Conservation (phyloP, 352 stramenopile genomes). For the Pythium angustatum region DNA sequence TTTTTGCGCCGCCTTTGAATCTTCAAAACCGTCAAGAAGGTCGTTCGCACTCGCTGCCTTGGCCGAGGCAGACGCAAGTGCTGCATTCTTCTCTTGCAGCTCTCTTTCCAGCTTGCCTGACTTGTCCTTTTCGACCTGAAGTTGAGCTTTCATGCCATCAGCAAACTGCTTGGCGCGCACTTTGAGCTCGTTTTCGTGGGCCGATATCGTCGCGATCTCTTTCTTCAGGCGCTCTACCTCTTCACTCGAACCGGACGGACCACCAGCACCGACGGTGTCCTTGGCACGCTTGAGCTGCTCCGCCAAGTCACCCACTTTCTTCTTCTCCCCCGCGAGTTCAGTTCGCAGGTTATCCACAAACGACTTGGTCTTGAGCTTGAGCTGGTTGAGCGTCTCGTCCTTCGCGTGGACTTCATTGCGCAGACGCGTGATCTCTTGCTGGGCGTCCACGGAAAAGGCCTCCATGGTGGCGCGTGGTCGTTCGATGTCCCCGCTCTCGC, state of each 20-base stretch:
- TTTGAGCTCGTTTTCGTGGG: constrained; percentile 69
- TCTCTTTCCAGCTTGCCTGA: constrained; percentile 47
- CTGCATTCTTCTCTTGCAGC: constrained; percentile 43
- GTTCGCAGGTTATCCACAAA: constrained; percentile 80
- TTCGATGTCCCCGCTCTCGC: too few relatives aligned
- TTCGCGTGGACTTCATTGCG: constrained; percentile 64
- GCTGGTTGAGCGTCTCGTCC: constrained; percentile 76
- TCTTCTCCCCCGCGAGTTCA: constrained; percentile 62
- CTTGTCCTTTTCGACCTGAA: constrained; percentile 66
- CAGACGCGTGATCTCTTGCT: constrained; percentile 56
- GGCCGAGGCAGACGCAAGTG: constrained; percentile 3
- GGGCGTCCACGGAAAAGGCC: constrained; percentile 26
- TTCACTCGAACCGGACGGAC: neutral
- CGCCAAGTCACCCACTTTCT: constrained; percentile 61
- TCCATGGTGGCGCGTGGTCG: neutral
- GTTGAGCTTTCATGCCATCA: constrained; percentile 64
- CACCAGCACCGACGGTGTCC: constrained; percentile 11
- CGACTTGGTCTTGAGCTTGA: constrained; percentile 85
- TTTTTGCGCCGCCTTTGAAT: constrained; percentile 21
- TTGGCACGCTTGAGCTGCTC: constrained; percentile 43
- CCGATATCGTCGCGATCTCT: constrained; percentile 32
- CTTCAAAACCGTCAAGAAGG: constrained; percentile 13
- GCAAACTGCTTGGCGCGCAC: constrained; percentile 67
- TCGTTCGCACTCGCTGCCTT: constrained; percentile 11
- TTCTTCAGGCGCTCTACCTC: constrained; percentile 44